Conservation (phyloP, 2,329 filamentous ascomycete genomes). For the Colletotrichum coccodes region DNA sequence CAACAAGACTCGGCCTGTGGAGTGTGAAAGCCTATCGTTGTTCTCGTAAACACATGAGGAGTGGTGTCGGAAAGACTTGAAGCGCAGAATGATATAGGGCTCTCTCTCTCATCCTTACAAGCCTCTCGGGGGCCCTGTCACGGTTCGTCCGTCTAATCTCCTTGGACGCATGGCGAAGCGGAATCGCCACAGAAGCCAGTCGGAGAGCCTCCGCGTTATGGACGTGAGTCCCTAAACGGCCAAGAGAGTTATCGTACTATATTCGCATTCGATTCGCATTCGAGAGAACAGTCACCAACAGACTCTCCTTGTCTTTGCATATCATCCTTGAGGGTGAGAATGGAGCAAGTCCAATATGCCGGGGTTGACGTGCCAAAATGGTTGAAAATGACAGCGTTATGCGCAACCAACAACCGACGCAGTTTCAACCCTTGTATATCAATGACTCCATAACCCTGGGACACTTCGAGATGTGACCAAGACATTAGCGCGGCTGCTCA, state of each 20-base stretch:
- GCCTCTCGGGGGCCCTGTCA: too few relatives aligned
- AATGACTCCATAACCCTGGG: neutral
- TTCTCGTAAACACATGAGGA: too few relatives aligned
- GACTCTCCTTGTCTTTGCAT: neutral
- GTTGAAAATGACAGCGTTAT: neutral
- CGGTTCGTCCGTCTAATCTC: too few relatives aligned
- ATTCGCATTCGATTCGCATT: too few relatives aligned
- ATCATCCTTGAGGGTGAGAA: neutral
- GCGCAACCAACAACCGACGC: neutral
- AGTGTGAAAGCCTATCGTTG: too few relatives aligned
- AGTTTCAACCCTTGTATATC: neutral
- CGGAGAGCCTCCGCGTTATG: neutral
- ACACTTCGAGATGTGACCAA: neutral
- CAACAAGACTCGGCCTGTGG: too few relatives aligned
- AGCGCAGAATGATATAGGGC: too few relatives aligned
- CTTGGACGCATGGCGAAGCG: too few relatives aligned
- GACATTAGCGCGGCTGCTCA: too few relatives aligned
- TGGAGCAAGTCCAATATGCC: neutral
- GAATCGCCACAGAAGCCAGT: too few relatives aligned
- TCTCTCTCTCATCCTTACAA: too few relatives aligned
- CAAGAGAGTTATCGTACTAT: neutral
- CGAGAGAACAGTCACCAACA: neutral
- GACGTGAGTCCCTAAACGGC: neutral
- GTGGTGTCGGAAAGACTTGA: too few relatives aligned
- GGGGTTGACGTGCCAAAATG: neutral